These are phyloP conservation scores for Pseudopithomyces chartarum DNA, from an alignment of 2,329 filamentous ascomycete genomes.

Conservation along the genomic window DNA sequence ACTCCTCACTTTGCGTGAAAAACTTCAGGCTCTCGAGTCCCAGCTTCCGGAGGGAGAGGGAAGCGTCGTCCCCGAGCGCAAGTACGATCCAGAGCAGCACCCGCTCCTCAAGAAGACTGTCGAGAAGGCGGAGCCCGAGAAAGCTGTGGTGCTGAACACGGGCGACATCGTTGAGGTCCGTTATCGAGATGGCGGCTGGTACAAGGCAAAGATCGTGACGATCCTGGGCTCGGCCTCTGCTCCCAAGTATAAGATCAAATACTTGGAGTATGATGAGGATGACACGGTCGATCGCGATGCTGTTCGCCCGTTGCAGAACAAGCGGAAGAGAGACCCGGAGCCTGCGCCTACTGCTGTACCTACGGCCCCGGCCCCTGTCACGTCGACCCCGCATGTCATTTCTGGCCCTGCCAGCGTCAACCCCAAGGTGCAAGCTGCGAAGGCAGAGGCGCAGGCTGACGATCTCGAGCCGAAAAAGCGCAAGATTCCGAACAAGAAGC, in stretches of 20 bases:
- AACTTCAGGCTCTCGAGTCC: constrained; percentile 66
- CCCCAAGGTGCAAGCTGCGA: constrained; percentile 66
- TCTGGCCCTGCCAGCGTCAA: constrained; percentile 71
- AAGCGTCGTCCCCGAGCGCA: constrained; percentile 46
- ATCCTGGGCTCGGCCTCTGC: constrained; percentile 91
- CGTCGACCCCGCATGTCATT: constrained; percentile 59
- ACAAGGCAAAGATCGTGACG: constrained; percentile 88
- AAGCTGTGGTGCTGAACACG: constrained; percentile 70
- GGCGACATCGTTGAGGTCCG: constrained; percentile 84
- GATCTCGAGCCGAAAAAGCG: constrained; percentile 69
- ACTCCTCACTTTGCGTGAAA: constrained; percentile 67
- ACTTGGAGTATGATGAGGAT: constrained; percentile 91
- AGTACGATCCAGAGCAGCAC: constrained; percentile 82
- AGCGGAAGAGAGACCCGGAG: constrained; percentile 81
- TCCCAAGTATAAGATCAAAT: constrained; percentile 92
- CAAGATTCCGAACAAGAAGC: constrained; percentile 85
- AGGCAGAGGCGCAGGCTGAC: constrained; percentile 66
- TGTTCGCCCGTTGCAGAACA: constrained; percentile 39
- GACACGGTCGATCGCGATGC: constrained; percentile 66
- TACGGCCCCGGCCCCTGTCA: constrained; percentile 38
- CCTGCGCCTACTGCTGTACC: constrained; percentile 61
- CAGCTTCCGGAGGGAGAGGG: constrained; percentile 52
- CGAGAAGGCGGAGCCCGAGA: constrained; percentile 44
- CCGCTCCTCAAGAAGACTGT: constrained; percentile 66
- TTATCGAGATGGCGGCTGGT: constrained; percentile 68